Evolutionary conservation across 2,329 filamentous ascomycete genomes (phyloP).

Genomic region (Cercospora sojina): DNA sequence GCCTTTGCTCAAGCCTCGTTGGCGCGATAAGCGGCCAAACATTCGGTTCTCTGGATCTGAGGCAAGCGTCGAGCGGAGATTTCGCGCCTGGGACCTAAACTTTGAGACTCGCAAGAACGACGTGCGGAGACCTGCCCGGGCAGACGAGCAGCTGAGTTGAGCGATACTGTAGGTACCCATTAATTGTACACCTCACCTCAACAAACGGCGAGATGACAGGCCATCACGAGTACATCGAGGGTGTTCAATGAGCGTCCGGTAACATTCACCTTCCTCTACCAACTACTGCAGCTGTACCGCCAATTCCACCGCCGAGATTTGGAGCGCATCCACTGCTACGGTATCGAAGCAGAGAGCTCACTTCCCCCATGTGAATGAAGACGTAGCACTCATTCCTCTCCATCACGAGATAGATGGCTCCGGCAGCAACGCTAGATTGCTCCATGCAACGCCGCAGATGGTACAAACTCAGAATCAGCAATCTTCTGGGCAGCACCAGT

Average conservation of each 20-base stretch:
- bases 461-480: background rate
- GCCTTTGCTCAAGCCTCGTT: background rate
- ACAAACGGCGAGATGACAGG: background rate
- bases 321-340: background rate
- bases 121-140: background rate
- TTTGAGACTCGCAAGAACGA: background rate
- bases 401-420: background rate
- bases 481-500: conserved; percentile 39
- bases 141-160: background rate
- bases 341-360: background rate
- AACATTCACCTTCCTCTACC: background rate
- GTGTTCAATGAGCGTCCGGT: background rate
- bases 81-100: background rate
- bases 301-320: background rate
- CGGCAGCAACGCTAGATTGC: background rate
- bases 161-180: background rate
- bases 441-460: conserved; percentile 1
- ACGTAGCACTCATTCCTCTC: background rate
- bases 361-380: background rate
- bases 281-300: background rate
- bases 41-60: background rate
- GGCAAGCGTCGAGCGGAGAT: background rate
- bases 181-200: background rate
- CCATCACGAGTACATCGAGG: background rate
- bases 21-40: background rate